These are phyloP conservation scores for Fraxinus ornus DNA, from an alignment of 305 asterid species.

Conservation along the genomic window DNA sequence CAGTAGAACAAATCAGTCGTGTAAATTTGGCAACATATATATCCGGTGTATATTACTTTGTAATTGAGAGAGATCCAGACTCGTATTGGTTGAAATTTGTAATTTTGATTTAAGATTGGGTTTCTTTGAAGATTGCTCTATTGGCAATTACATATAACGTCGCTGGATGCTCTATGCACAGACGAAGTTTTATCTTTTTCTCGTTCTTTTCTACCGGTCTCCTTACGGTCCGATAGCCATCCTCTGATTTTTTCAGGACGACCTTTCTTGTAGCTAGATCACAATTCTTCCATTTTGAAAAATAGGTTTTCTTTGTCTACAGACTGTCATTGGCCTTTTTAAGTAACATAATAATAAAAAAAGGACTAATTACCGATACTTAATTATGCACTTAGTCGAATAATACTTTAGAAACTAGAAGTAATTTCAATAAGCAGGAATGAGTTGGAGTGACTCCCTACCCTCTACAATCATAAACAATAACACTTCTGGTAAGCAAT, in stretches of 20 bases:
- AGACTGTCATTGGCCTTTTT: not conserved
- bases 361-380: not conserved
- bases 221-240: not conserved
- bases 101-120: not conserved
- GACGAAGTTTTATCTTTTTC: not conserved
- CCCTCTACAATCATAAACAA: not conserved
- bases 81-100: not conserved
- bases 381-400: not conserved
- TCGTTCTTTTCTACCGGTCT: not conserved
- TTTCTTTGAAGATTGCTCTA: not conserved
- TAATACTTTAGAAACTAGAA: not conserved
- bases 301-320: not conserved
- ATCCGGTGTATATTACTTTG: conserved; percentile 28
- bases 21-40: conserved; percentile 33
- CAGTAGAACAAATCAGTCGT: conserved; percentile 26
- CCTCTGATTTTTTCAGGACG: not conserved
- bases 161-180: not conserved
- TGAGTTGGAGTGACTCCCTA: not conserved
- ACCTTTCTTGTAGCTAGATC: not conserved
- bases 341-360: not conserved
- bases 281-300: not conserved
- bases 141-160: not conserved
- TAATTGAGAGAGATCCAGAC: conserved; percentile 11
- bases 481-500: not conserved
- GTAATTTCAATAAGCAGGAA: not conserved